These are phyloP conservation scores for Vaccinium darrowii DNA, from an alignment of 148 eudicot genomes.

Conservation along the genomic window DNA sequence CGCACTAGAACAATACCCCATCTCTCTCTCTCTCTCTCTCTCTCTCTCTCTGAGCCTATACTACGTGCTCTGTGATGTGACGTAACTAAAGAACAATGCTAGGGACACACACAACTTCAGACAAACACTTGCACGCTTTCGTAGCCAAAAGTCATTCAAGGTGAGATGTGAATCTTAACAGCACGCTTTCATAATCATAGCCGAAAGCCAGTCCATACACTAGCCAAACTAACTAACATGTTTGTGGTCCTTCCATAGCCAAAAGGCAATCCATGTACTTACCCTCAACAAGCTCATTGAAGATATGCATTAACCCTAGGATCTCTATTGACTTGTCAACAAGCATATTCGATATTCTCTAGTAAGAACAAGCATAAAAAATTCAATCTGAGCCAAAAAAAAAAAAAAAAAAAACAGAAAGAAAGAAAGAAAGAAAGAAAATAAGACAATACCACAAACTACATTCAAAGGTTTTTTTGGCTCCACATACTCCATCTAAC, in stretches of 20 bases:
- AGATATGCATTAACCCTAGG: not conserved
- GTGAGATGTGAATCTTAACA: too few relatives aligned
- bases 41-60: not conserved
- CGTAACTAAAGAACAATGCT: too few relatives aligned
- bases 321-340: not conserved
- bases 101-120: too few relatives aligned
- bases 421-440: not conserved
- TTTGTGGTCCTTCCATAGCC: conserved; percentile 3
- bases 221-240: too few relatives aligned
- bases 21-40: not conserved
- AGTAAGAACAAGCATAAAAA: not conserved
- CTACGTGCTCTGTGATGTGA: too few relatives aligned
- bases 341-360: not conserved
- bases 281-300: not conserved
- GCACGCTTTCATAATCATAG: too few relatives aligned
- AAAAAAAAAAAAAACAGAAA: not conserved
- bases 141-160: too few relatives aligned
- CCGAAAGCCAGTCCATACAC: not conserved
- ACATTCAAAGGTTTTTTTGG: not conserved
- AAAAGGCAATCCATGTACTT: not conserved
- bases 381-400: not conserved
- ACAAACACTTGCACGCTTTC: too few relatives aligned
- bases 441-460: not conserved
- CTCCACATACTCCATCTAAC: not conserved
- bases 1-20: too few relatives aligned